Conservation (phyloP, 371 early-diverging fungal species). For the Mucor racemosus region DNA sequence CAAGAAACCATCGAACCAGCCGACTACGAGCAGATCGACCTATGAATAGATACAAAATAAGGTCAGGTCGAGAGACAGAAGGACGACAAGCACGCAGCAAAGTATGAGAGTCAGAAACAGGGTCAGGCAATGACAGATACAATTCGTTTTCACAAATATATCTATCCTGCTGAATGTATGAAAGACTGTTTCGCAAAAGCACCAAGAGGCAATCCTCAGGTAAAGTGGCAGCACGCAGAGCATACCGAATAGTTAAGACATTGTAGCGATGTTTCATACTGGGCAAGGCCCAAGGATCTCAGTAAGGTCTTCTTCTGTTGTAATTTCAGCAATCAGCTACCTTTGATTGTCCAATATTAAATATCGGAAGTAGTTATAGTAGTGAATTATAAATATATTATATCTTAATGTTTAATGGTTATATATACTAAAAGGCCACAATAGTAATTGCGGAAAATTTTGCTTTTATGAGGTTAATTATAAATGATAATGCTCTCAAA, state of each 20-base stretch:
- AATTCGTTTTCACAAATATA: background rate
- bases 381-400: too few relatives aligned
- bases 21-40: conserved; percentile 5
- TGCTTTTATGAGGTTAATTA: too few relatives aligned
- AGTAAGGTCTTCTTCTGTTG: too few relatives aligned
- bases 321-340: too few relatives aligned
- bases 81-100: conserved; percentile 1
- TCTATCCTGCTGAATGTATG: background rate
- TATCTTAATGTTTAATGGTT: too few relatives aligned
- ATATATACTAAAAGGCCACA: too few relatives aligned
- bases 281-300: too few relatives aligned
- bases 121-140: background rate
- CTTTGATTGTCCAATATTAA: too few relatives aligned
- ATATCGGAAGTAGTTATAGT: too few relatives aligned
- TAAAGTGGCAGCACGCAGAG: too few relatives aligned
- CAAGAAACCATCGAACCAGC: conserved; percentile 16
- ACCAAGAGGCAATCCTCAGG: background rate
- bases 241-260: background rate
- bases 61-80: conserved; percentile 2
- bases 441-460: too few relatives aligned
- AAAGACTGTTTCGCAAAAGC: background rate
- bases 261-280: conserved; percentile 11
- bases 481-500: too few relatives aligned
- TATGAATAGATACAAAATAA: background rate
- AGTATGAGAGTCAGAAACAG: background rate